Percentiles rank a stretch among this genome's conserved stretches.
Evolutionary conservation across 1,284 basidiomycete genomes (phyloP).

Genomic region (Wolfiporia cocos): DNA sequence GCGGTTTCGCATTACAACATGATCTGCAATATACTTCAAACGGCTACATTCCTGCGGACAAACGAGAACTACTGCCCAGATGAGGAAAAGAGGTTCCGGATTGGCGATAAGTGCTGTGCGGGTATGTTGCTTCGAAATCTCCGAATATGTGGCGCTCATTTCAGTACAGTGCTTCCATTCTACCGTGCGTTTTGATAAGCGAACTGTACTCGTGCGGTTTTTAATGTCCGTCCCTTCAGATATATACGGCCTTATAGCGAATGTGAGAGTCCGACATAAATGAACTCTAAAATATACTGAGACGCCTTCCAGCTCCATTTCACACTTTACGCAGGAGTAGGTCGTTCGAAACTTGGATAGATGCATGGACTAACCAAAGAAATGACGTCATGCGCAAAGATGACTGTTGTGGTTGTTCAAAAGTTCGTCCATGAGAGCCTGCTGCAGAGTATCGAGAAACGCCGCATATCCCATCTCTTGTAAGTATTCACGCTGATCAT

Average conservation of each 20-base stretch:
- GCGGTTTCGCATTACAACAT: slow-evolving; percentile 63
- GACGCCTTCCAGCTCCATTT: slow-evolving; percentile 4
- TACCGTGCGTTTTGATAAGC: slow-evolving; percentile 17
- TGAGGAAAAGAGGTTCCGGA: slow-evolving; percentile 34
- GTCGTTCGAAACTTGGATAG: background rate
- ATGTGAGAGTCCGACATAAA: slow-evolving; percentile 8
- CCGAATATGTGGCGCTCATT: background rate
- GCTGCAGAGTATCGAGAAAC: slow-evolving; percentile 59
- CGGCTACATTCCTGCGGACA: slow-evolving; percentile 40
- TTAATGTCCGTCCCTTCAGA: slow-evolving; percentile 33
- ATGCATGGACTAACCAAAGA: background rate
- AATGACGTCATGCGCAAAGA: slow-evolving; percentile 3
- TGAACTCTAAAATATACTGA: background rate
- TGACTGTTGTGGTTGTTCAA: slow-evolving; percentile 53
- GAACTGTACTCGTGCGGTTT: background rate
- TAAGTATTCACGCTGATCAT: slow-evolving; percentile 34
- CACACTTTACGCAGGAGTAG: slow-evolving; percentile 5
- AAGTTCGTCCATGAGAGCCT: slow-evolving; percentile 64
- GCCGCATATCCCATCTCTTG: slow-evolving; percentile 62
- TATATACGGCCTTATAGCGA: slow-evolving; percentile 62
- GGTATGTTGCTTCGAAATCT: slow-evolving; percentile 28
- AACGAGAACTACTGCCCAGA: slow-evolving; percentile 29
- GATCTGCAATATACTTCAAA: slow-evolving; percentile 61
- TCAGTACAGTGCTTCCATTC: slow-evolving; percentile 22
- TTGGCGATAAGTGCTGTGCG: slow-evolving; percentile 49